Conservation (phyloP, 139 green algal genomes). For the Closterium sp. region DNA sequence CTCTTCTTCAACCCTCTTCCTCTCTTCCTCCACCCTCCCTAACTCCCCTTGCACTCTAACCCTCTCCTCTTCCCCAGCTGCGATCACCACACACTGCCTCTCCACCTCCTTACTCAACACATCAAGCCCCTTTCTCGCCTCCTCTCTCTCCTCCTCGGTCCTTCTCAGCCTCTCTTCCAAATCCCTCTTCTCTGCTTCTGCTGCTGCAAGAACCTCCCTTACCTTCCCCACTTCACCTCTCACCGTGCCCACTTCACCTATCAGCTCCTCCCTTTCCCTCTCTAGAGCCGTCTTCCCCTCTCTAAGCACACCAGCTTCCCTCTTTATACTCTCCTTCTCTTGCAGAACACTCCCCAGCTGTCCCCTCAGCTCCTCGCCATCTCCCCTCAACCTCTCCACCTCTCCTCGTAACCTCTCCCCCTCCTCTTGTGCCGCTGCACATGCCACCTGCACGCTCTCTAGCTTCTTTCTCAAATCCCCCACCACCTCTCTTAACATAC, state of each 20-base stretch:
- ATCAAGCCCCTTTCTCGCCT: not conserved
- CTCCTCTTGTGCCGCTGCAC: not conserved
- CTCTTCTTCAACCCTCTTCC: not conserved
- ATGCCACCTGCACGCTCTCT: not conserved
- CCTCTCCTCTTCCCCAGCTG: not conserved
- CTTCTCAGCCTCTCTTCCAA: not conserved
- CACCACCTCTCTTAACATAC: too few species aligned
- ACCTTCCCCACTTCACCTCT: not conserved
- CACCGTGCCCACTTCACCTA: too few species aligned
- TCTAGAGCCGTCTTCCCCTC: not conserved
- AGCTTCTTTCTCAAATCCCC: not conserved
- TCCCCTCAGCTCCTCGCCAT: not conserved
- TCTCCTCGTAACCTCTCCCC: not conserved
- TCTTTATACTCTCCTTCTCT: not conserved
- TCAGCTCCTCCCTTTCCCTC: not conserved
- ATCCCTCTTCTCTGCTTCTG: not conserved
- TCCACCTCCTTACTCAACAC: not conserved
- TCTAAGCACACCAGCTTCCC: not conserved
- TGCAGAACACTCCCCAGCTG: not conserved
- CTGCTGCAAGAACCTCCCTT: not conserved
- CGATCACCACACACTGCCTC: not conserved
- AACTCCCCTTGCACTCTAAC: not conserved
- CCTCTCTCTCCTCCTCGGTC: not conserved
- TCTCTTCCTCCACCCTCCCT: not conserved
- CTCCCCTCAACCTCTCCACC: not conserved